Evolutionary conservation across 768 basidiomycete species (phyloP).

Genomic region (Phaffia australis): DNA sequence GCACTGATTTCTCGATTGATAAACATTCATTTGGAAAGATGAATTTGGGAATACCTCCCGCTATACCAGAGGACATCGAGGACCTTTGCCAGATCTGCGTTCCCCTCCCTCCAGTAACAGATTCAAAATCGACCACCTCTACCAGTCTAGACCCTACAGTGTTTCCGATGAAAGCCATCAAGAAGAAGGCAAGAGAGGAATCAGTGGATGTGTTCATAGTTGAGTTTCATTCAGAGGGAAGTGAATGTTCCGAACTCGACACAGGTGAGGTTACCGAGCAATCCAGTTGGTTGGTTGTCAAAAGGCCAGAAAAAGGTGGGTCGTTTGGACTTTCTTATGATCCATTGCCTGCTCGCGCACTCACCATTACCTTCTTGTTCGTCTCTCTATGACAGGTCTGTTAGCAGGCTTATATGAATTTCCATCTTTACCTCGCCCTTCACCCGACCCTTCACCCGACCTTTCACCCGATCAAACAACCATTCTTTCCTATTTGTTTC

Average conservation of each 20-base stretch:
- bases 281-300: slow-evolving; percentile 17
- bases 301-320: slow-evolving; percentile 25
- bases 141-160: not conserved
- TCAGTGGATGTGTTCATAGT: slow-evolving; percentile 10
- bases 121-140: not conserved
- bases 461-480: not conserved
- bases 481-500: not conserved
- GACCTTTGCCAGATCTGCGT: slow-evolving; percentile 22
- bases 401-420: slow-evolving; percentile 23
- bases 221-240: slow-evolving; percentile 3
- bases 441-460: not conserved
- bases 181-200: slow-evolving; percentile 22
- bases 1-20: not conserved
- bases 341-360: not conserved
- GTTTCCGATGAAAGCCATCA: slow-evolving; percentile 22
- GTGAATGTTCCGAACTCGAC: not conserved
- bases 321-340: not conserved
- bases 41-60: not conserved
- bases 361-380: not conserved
- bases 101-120: slow-evolving; percentile 8
- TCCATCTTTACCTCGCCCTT: slow-evolving; percentile 14
- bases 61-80: slow-evolving; percentile 16
- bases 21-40: not conserved
- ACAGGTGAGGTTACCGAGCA: too few species aligned
- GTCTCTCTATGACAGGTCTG: slow-evolving; percentile 10